These are phyloP conservation scores for Helotiales sp. DNA, from an alignment of 2,329 filamentous ascomycete genomes.

Conservation along the genomic window DNA sequence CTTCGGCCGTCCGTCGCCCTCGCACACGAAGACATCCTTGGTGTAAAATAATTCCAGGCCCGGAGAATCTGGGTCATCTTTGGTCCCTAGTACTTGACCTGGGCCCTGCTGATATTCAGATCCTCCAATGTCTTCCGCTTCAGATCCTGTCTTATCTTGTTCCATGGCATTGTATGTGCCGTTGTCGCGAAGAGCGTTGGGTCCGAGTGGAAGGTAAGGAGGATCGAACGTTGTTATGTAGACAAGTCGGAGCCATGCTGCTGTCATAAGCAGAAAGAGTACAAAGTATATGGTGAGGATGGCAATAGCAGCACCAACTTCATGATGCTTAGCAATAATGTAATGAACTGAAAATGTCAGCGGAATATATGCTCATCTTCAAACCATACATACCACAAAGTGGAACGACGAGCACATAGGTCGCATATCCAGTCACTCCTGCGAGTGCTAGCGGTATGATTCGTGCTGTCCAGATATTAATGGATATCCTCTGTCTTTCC, in stretches of 20 bases:
- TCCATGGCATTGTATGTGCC: conserved; percentile 21
- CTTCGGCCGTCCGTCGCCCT: conserved; percentile 76
- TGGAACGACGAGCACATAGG: conserved; percentile 67
- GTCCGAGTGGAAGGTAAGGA: conserved; percentile 70
- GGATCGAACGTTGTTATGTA: conserved; percentile 68
- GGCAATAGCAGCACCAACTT: conserved; percentile 59
- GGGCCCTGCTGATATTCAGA: conserved; percentile 20
- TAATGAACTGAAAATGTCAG: conserved; percentile 61
- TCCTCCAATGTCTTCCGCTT: conserved; percentile 23
- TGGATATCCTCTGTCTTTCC: conserved; percentile 3
- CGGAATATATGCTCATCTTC: not conserved
- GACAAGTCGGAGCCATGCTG: conserved; percentile 71
- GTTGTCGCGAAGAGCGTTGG: conserved; percentile 31
- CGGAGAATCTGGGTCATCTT: conserved; percentile 54
- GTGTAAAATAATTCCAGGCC: conserved; percentile 77
- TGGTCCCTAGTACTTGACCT: conserved; percentile 21
- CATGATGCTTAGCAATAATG: conserved; percentile 53
- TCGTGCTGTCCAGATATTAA: conserved; percentile 33
- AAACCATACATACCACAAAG: conserved; percentile 60
- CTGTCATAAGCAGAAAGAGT: conserved; percentile 65
- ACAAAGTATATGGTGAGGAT: conserved; percentile 74
- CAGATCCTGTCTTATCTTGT: conserved; percentile 16
- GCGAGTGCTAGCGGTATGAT: conserved; percentile 70
- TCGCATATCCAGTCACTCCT: conserved; percentile 66
- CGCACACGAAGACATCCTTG: conserved; percentile 81